phyloP scores from a whole-genome alignment of 495 filamentous ascomycete genomes.

The Filosporella fistucella region DNA sequence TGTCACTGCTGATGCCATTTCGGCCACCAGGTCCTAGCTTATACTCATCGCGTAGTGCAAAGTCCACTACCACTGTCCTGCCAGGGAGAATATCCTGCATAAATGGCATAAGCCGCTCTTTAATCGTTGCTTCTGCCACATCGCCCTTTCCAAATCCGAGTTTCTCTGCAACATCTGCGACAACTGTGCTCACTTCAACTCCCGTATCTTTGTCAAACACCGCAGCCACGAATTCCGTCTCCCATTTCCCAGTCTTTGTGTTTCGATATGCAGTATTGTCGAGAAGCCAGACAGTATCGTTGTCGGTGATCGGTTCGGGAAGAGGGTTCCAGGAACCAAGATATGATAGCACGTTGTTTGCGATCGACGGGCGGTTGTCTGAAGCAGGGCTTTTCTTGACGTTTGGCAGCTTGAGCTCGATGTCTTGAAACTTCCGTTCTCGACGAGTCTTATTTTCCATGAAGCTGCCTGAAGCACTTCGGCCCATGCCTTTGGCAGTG shows the following conservation, averaged over 20 bases:
- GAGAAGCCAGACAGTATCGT: constrained; percentile 78
- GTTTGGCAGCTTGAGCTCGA: constrained; percentile 33
- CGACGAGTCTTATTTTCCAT: constrained; percentile 32
- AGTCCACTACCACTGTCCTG: constrained; percentile 54
- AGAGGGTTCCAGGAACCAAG: constrained; percentile 40
- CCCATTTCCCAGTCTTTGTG: constrained; percentile 47
- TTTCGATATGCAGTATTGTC: constrained; percentile 81
- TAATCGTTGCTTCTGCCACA: constrained; percentile 59
- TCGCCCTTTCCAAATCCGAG: constrained; percentile 64
- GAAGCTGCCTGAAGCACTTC: not conserved
- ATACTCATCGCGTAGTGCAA: constrained; percentile 38
- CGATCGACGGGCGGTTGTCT: constrained; percentile 17
- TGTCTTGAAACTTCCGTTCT: constrained; percentile 35
- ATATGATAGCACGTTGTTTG: constrained; percentile 37
- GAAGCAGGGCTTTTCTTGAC: constrained; percentile 21
- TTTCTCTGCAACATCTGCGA: constrained; percentile 65
- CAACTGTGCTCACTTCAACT: constrained; percentile 56
- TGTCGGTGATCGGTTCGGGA: constrained; percentile 29
- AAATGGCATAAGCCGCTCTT: constrained; percentile 69
- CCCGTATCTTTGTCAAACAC: constrained; percentile 71
- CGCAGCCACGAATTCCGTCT: constrained; percentile 75
- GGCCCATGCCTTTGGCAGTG: not conserved
- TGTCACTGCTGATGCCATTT: constrained; percentile 65
- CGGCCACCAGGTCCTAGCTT: constrained; percentile 64
- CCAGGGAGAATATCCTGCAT: constrained; percentile 69